These are phyloP conservation scores for Nephromyces sp. DNA, from an alignment of 169 alveolate genomes.

Conservation along the genomic window DNA sequence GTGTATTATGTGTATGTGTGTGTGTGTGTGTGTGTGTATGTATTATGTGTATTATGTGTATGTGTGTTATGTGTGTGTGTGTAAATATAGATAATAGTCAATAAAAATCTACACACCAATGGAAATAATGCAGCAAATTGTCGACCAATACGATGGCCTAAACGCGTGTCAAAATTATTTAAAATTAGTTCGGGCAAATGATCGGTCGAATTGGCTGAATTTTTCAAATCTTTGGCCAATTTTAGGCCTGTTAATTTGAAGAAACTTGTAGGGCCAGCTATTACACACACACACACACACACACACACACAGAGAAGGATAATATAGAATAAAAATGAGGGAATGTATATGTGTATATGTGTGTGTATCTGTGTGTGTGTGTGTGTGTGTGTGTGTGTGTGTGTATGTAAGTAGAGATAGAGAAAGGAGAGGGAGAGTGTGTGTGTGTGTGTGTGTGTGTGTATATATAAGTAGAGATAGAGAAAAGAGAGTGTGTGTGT, in stretches of 20 bases:
- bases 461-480: neutral
- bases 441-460: neutral
- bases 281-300: neutral
- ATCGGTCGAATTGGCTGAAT: constrained; percentile 16
- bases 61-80: too few relatives aligned
- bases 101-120: too few relatives aligned
- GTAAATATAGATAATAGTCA: too few relatives aligned
- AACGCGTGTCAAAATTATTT: constrained; percentile 88
- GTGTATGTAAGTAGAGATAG: neutral
- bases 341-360: neutral
- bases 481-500: neutral
- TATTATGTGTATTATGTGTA: too few relatives aligned
- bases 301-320: neutral
- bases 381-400: neutral
- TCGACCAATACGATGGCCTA: constrained; percentile 94
- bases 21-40: too few relatives aligned
- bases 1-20: too few relatives aligned
- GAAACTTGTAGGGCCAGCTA: constrained; percentile 37
- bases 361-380: neutral
- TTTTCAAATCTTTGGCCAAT: constrained; percentile 29
- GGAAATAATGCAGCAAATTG: constrained; percentile 92
- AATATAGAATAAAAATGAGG: neutral
- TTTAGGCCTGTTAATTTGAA: constrained; percentile 19
- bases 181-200: constrained; percentile 86
- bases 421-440: neutral